Conservation (phyloP, 2,329 filamentous ascomycete genomes). For the Colletotrichum tofieldiae region DNA sequence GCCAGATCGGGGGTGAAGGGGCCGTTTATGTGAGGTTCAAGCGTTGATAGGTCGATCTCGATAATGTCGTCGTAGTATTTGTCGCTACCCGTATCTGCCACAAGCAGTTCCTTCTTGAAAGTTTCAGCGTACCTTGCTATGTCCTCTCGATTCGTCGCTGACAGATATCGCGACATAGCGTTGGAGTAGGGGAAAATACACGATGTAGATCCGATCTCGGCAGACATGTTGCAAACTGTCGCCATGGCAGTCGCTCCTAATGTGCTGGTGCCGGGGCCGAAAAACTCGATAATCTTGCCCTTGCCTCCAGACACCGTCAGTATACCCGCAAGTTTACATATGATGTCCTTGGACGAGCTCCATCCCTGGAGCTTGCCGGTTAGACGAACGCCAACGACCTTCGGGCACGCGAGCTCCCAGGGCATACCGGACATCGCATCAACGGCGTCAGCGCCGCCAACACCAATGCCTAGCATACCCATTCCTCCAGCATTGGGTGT, state of each 20-base stretch:
- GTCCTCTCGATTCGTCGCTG: conserved; percentile 48
- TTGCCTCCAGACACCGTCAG: conserved; percentile 54
- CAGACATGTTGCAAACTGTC: conserved; percentile 56
- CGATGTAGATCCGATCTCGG: conserved; percentile 55
- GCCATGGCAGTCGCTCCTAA: conserved; percentile 55
- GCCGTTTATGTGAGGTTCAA: conserved; percentile 55
- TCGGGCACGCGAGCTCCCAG: conserved; percentile 53
- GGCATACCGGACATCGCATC: conserved; percentile 56
- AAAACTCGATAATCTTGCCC: conserved; percentile 55
- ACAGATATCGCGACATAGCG: conserved; percentile 52
- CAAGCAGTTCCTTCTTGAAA: conserved; percentile 48
- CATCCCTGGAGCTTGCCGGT: conserved; percentile 51
- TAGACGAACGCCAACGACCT: conserved; percentile 52
- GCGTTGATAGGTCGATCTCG: conserved; percentile 52
- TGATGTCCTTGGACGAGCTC: conserved; percentile 55
- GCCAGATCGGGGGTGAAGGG: conserved; percentile 54
- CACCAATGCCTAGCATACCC: conserved; percentile 54
- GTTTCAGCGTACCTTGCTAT: conserved; percentile 47
- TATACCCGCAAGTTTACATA: conserved; percentile 55
- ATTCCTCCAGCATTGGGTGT: conserved; percentile 56
- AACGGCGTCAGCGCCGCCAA: conserved; percentile 65
- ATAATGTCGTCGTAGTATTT: conserved; percentile 53
- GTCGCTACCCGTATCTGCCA: conserved; percentile 50
- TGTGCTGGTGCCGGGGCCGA: conserved; percentile 51
- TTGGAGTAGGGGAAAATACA: conserved; percentile 55